Percentiles rank a stretch among this genome's conserved stretches.
Conservation (phyloP, 2,329 filamentous ascomycete genomes). For the Incumbomyces lentus region DNA sequence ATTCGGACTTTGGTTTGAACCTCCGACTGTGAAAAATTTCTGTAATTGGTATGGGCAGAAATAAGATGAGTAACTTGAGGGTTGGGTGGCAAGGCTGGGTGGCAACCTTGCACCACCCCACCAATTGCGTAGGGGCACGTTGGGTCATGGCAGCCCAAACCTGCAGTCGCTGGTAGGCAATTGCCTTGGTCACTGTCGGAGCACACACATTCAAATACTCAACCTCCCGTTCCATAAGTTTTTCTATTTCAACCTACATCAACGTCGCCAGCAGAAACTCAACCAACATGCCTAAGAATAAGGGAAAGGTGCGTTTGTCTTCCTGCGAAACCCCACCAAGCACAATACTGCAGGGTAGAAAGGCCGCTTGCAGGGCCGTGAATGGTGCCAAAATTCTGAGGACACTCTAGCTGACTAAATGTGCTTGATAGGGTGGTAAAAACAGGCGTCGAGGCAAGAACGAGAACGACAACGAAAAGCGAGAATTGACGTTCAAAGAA, state of each 20-base stretch:
- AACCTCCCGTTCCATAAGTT: neutral
- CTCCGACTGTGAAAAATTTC: no score
- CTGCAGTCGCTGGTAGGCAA: no score
- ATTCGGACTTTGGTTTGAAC: no score
- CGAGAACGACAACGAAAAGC: conserved; percentile 98
- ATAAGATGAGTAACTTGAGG: no score
- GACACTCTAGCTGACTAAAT: conserved; percentile 20
- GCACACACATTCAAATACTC: neutral
- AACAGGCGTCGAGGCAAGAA: conserved; percentile 98
- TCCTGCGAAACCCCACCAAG: conserved; percentile 12
- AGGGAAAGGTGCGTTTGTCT: conserved; percentile 81
- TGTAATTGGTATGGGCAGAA: no score
- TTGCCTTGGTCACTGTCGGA: neutral
- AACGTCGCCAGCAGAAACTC: neutral
- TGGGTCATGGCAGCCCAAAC: neutral
- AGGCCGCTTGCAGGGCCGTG: no score
- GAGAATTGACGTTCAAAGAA: conserved; percentile 97
- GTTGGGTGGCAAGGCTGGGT: no score
- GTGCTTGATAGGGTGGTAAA: conserved; percentile 72
- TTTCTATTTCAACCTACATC: neutral
- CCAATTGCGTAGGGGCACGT: conserved; percentile 1
- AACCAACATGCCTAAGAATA: conserved; percentile 88
- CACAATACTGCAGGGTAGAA: neutral
- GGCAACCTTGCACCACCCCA: neutral
- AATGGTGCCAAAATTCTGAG: no score